Evolutionary conservation across 805 yeast species (phyloP), one percentile per base, ranked within the genome.

Genomic region (Kazachstania martiniae): DNA sequence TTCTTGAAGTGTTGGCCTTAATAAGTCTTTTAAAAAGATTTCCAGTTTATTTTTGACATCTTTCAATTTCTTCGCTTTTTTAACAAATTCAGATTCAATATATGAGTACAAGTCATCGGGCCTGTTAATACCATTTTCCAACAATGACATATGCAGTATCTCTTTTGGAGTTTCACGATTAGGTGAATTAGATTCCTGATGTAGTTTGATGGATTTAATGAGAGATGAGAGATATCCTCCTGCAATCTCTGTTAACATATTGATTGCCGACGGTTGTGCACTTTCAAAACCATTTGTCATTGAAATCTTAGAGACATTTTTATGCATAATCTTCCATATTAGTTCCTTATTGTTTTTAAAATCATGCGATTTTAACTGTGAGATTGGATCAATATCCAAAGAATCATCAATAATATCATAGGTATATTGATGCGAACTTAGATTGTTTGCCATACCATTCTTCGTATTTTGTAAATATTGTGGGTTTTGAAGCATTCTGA

Each of bases 211-310:
- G 0, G 89, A 72, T 41, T 69, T 70, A 6, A 82, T 79, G 22
- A 91, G 60, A 48, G 83, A 86, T 27, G 74, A 67, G 58, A 91
- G 52, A 49, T 82, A 87, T 38, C 70, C 77, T 29, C 83, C 89
- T 0, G 96, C 89, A 21, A 91, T 56, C 42, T 85, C 93, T 0
- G 95, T 73, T 35, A 91, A 58, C 2, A 84, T 70, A 39, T 82
- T 79, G 17, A 83, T 68, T 5, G 96, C 95, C 29, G 66, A 62
- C 9, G 79, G 73, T 43, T 83, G 84, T 0, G 93, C 71, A 1
- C 80, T 63, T 58, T 91, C 97, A 61, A 83, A 91, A 0, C 98
- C 98, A 27, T 79, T 76, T 25, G 84, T 78, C 97, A 91, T 89
- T 1, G 83, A 74, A 13, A 91, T 61, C 39, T 85, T 84, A 13